Evolutionary conservation across 2,329 filamentous ascomycete genomes (phyloP), one percentile per base, ranked within the genome.

Genomic region (Pyrenochaeta sp.): DNA sequence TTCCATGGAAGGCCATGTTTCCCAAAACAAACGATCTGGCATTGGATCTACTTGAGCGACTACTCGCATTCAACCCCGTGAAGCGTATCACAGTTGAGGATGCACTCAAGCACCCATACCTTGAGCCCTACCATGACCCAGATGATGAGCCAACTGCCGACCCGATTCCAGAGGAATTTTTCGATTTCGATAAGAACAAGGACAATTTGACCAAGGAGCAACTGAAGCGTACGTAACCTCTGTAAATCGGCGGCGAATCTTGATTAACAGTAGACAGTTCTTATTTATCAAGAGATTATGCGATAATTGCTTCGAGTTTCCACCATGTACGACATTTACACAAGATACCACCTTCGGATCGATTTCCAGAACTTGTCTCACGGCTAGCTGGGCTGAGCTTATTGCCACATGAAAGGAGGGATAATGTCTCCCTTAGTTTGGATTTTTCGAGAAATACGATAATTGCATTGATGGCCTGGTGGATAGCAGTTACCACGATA

Each of bases 111-210:
- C 95, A 99, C 79, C 94, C 95, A 4, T 99, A 99, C 79, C 86
- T 99, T 30, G 95, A 99, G 82, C 95, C 95, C 5, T 99, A 99
- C 79, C 95, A 99, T 77, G 95, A 99, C 76, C 95, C 95, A 6
- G 95, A 98, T 74, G 95, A 99, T 75, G 95, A 99, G 84, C 95
- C 95, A 44, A 97, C 92, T 11, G 95, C 95, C 15, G 91, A 93
- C 37, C 93, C 95, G 18, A 99, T 99, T 71, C 95, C 95, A 18
- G 94, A 98, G 77, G 94, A 97, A 77, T 99, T 99, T 83, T 99
- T 99, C 76, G 95, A 99, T 79, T 99, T 99, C 78, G 95, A 99
- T 80, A 97, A 97, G 85, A 96, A 98, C 84, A 99, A 99, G 87
- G 95, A 99, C 78, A 95, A 90, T 71, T 81, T 99, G 73, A 97